Base-by-base conservation (phyloP, 1,284 basidiomycete species). In the Ganoderma lucidum region DNA sequence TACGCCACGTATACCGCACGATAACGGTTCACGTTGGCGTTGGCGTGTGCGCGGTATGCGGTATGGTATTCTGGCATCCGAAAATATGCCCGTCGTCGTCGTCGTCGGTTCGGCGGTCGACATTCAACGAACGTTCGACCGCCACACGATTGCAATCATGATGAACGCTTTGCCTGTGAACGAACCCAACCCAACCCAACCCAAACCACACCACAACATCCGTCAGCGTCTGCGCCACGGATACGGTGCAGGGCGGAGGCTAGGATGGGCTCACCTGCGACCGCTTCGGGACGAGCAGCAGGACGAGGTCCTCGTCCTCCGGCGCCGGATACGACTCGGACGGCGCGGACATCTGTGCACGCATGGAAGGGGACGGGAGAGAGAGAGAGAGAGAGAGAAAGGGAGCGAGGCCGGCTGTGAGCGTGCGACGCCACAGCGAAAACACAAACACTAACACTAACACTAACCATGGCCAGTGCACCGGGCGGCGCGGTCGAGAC, bases 261-360 rank as follows among this genome's bases (percentile, higher is more conserved):
- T n/a, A 9, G 55, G 62, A 44, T 39, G 60, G 32, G 42, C 70
- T 69, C 69, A 74, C 72, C 68, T 73, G 75, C 59, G 71, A 71
- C 63, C 74, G 72, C 70, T 75, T 73, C 51, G 70, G 69, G 56
- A 74, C 67, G 45, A 76, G 71, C 61, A 73, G 70, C 60, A 77
- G 71, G 32, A 72, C 64, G 51, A 71, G 70, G 61, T 76, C 76
- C 65, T 77, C 76, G 62, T 75, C 75, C 44, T 74, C 75, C 10
- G 68, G 64, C 58, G 69, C 67, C 63, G 64, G 66, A 66, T 68
- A 67, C 63, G 60, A 42, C 45, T 35, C 35, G 35, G 59, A 51
- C 59, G 66, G 63, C 59, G 37, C 44, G 65, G 65, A 61, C 61
- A 64, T 59, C 56, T 59, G 59, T 30, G 53, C 32, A 30, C 17